Base-by-base conservation (phyloP, 2,329 filamentous ascomycete genomes). In the Apiospora phragmitis region DNA sequence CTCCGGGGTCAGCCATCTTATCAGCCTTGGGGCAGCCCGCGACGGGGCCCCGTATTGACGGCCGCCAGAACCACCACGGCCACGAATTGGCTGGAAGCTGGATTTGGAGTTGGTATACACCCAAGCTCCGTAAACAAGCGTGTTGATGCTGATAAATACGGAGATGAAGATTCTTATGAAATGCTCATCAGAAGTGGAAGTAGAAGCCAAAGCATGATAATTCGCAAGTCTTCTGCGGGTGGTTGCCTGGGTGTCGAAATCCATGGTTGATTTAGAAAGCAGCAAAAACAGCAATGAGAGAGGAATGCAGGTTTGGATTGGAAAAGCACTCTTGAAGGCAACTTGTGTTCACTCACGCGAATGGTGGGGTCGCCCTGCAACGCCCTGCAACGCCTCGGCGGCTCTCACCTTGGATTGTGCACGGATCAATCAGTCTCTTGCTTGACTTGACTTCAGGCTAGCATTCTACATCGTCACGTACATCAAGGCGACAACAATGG, bases 101-200 rank as follows among this genome's bases (percentile, higher is more conserved):
- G 16, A 9, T 21, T 59, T 59, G 51, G 8, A 21, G 5, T 18
- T 18, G 51, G 51, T 21, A 32, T 59, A 35, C 21, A 35, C 24
- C 70, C 70, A 68, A 14, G n/a, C 65, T 12, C 62, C 62, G 32
- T 62, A 68, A n/a, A 68, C 55, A 2, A 70, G 65, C 14, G 59
- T 65, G 65, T 70, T 71, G 65, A 41, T 41, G 18, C 68, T 65
- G 29, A 70, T 49, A 26, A 71, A 65, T n/a, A 65, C 65, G 1
- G 29, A 68, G 26, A 43, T 51, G 65, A 70, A 66, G 65, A 59
- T 29, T 32, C 49, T 18, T 9, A 32, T 35, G 16, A 35, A 59
- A 32, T 6, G 7, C 26, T 32, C 26, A 21, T 35, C 9, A 18
- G 16, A 59, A 11, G 51, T 35, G 26, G 7, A 9, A 11, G 26